Conservation (phyloP, 23 red algal species). For the Pyropia yezoensis region DNA sequence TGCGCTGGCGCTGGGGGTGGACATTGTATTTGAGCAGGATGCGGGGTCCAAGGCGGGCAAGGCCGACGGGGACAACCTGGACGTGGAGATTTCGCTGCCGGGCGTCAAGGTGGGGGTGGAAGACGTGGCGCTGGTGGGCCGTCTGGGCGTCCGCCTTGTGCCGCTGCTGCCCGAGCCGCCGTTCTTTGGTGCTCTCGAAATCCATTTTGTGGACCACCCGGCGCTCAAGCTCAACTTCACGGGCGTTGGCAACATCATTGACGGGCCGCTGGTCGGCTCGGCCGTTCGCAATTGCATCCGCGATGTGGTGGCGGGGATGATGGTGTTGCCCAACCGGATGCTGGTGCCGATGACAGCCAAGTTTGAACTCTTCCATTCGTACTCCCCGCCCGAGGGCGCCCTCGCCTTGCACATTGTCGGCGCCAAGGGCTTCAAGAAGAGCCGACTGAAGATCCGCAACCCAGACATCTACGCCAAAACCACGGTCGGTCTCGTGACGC, state of each 20-base stretch:
- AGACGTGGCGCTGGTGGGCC: constrained; percentile 31
- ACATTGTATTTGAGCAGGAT: constrained; percentile 15
- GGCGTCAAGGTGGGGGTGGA: constrained; percentile 26
- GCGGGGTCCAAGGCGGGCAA: no score
- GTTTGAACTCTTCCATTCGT: constrained; percentile 33
- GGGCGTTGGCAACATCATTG: constrained; percentile 36
- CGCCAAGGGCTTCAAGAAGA: no score
- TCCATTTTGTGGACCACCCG: constrained; percentile 49
- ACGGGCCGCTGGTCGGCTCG: constrained; percentile 27
- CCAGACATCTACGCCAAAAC: no score
- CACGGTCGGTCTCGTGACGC: no score
- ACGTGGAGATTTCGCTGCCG: constrained; percentile 31
- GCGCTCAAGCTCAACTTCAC: constrained; percentile 52
- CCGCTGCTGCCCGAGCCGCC: constrained; percentile 27
- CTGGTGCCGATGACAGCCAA: constrained; percentile 21
- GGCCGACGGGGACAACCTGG: constrained; percentile 29
- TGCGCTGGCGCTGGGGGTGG: constrained; percentile 19
- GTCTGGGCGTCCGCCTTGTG: constrained; percentile 25
- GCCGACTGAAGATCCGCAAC: no score
- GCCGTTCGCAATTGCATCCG: constrained; percentile 31
- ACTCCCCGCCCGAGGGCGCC: neutral
- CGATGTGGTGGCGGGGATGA: constrained; percentile 32
- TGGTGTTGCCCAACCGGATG: constrained; percentile 42
- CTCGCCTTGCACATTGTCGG: no score
- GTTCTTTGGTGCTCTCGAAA: constrained; percentile 26